Conservation (phyloP, 495 filamentous ascomycete species). For the Jackrogersella minutella region DNA sequence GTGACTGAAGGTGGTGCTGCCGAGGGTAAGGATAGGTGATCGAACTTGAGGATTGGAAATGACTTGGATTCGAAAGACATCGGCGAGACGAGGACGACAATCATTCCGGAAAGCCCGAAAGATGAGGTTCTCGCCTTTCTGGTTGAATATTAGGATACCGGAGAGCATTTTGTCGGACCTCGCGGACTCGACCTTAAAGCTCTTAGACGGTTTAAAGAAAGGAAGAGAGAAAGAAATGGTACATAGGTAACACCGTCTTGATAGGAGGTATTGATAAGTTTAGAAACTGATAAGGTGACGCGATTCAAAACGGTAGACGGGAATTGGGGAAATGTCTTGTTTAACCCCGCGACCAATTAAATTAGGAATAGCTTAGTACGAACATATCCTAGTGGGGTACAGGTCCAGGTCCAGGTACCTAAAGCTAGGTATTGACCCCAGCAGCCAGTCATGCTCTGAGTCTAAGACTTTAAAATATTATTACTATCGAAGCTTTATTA, state of each 20-base stretch:
- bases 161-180: slow-evolving; percentile 77
- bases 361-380: background rate
- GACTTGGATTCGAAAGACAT: slow-evolving; percentile 99
- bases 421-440: too few species aligned
- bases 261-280: too few species aligned
- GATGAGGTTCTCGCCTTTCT: slow-evolving; percentile 99
- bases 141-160: slow-evolving; percentile 97
- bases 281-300: slow-evolving; percentile 9
- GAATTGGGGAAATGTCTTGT: background rate
- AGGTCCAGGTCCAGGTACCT: too few species aligned
- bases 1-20: slow-evolving; percentile 98
- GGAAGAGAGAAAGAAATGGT: background rate
- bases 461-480: too few species aligned
- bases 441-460: too few species aligned
- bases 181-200: slow-evolving; percentile 24
- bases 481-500: too few species aligned
- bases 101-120: slow-evolving; percentile 98
- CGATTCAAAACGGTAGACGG: background rate
- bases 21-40: slow-evolving; percentile 95
- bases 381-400: too few species aligned
- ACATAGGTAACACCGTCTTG: too few species aligned
- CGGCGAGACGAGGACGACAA: slow-evolving; percentile 93
- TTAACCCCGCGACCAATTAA: slow-evolving; percentile 4
- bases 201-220: slow-evolving; percentile 14
- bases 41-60: slow-evolving; percentile 98